Percentiles rank a stretch among this genome's conserved stretches.
phyloP scores from a whole-genome alignment of 179 eudicot genomes.

The Gypsophila paniculata region DNA sequence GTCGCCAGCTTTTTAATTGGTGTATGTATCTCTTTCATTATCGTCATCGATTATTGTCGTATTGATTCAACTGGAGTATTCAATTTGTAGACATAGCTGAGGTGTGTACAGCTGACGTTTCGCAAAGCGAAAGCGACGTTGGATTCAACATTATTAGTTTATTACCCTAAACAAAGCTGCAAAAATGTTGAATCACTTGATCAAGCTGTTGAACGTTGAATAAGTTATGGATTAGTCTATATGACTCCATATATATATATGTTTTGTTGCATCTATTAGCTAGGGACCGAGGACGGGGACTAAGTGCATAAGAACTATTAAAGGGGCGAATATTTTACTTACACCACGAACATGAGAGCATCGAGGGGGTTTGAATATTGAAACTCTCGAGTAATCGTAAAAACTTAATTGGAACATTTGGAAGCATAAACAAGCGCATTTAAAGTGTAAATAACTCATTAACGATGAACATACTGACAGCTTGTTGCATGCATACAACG shows the following conservation, averaged over 20 bases:
- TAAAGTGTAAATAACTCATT: too few relatives aligned
- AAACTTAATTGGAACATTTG: too few relatives aligned
- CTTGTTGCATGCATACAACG: too few relatives aligned
- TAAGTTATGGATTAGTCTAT: background rate
- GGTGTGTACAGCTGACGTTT: slow-evolving; percentile 5
- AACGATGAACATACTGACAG: too few relatives aligned
- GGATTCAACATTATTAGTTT: background rate
- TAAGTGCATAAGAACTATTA: too few relatives aligned
- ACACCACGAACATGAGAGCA: background rate
- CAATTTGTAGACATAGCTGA: background rate
- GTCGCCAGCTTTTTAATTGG: background rate
- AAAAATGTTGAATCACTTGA: background rate
- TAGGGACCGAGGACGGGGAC: too few relatives aligned
- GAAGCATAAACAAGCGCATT: too few relatives aligned
- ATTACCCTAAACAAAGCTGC: background rate
- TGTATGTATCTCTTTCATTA: background rate
- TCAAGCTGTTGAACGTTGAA: background rate
- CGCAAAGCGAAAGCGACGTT: slow-evolving; percentile 5
- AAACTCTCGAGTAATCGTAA: background rate
- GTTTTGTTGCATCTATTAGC: too few relatives aligned
- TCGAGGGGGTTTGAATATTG: background rate
- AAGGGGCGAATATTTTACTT: background rate
- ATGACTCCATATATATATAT: background rate
- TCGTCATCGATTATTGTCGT: background rate
- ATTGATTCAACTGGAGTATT: background rate